Base-by-base conservation (phyloP, 73 alveolate species). In the Paramecium octaurelia region DNA sequence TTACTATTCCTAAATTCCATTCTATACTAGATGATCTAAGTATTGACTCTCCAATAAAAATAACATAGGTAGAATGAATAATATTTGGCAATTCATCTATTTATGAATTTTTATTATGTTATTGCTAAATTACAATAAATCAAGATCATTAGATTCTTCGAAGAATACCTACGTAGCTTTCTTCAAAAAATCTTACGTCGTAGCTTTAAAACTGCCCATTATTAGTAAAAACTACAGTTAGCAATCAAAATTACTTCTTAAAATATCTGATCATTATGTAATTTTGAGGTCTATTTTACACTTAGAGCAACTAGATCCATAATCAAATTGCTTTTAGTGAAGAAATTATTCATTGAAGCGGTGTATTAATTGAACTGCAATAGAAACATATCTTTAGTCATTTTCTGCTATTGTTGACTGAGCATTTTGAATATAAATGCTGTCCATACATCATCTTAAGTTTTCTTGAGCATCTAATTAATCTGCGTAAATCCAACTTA, bases 381-480 rank as follows among this genome's bases (percentile, higher is more conserved):
- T 44, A 80, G 23, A 18, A 80, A 80, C 6, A 23, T 27, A 23
- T 80, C 91, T 23, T 46, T 80, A 4, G 91, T 80, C 48, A 80
- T 21, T 18, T 80, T 80, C 54, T 80, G 46, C 20, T 40, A 11
- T 80, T 80, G 14, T 46, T 80, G 46, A 44, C 57, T 21, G 3
- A 80, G 16, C 57, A 80, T 31, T 80, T 80, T 80, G 29, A 44
- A 80, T 18, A 80, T 48, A 64, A 80, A 80, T 9, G 91, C 57
- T 44, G 91, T 80, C 91, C 91, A 80, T 20, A 80, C 91, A 80
- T 80, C 91, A 44, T 80, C 91, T 80, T 40, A 43, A 0, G 77
- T 44, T 46, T 80, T 80, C 54, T 80, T 80, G 14, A 80, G 21
- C 91, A 80, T 31, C 14, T 40, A 4, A 12, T 31, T 8, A 18